phyloP scores from a whole-genome alignment of 352 stramenopile species.

The Pythium apleroticum region DNA sequence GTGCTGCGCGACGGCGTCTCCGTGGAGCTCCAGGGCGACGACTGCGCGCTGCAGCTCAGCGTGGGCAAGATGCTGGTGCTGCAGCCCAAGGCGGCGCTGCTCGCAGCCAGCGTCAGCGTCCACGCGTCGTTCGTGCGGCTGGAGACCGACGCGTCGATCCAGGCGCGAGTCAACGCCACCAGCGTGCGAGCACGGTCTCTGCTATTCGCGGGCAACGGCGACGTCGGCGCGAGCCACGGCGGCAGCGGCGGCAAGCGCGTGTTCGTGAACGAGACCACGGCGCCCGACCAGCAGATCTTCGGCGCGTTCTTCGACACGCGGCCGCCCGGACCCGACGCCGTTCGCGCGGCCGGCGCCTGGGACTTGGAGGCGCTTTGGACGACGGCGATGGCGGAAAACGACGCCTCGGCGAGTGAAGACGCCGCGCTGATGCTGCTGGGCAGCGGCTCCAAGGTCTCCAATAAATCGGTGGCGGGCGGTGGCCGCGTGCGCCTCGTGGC shows the following conservation, averaged over 20 bases:
- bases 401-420: neutral
- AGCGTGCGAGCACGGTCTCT: constrained; percentile 29
- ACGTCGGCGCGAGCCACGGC: constrained; percentile 53
- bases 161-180: constrained; percentile 29
- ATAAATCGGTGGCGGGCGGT: constrained; percentile 28
- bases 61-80: constrained; percentile 60
- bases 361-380: constrained; percentile 51
- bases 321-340: constrained; percentile 21
- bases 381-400: neutral
- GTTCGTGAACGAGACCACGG: constrained; percentile 29
- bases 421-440: constrained; percentile 43
- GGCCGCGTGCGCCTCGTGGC: constrained; percentile 64
- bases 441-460: constrained; percentile 30
- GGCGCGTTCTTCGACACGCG: constrained; percentile 54
- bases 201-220: constrained; percentile 32
- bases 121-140: constrained; percentile 67
- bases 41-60: constrained; percentile 56
- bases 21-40: constrained; percentile 45
- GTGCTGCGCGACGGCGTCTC: constrained; percentile 36
- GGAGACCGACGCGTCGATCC: constrained; percentile 37
- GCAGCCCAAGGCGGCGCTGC: constrained; percentile 31
- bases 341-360: constrained; percentile 32
- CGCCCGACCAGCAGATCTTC: constrained; percentile 35
- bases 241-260: constrained; percentile 52
- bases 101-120: constrained; percentile 46